Base-by-base conservation (phyloP, 2,329 filamentous ascomycete species). In the Dichotomopilus funicola region DNA sequence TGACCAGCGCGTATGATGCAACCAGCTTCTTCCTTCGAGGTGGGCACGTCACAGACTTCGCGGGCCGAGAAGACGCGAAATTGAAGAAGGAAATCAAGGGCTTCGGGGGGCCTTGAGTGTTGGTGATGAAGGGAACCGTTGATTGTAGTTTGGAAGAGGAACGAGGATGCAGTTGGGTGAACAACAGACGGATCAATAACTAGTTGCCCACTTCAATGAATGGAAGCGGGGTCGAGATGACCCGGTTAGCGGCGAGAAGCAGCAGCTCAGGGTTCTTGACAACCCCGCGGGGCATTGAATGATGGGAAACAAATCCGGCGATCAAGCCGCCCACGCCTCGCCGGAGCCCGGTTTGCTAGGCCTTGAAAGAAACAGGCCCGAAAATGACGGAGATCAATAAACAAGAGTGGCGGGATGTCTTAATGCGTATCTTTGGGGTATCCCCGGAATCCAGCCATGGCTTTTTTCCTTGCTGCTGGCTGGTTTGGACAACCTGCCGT, bases 361-460 rank as follows among this genome's bases (percentile, higher is more conserved):
- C 52, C 5, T 12, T 27, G 31, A 54, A 46, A 43, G 27, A 55
- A 45, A 55, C 43, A 58, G 31, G 37, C 19, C 31, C 7, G 53
- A 13, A 37, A 50, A 50, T 49, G 48, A 38, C 33, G 40, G 45
- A 54, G 35, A 54, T 59, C 53, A 49, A 35, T 33, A 44, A 54
- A 48, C n/a, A 45, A n/a, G 6, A 19, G 12, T 27, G 42, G 42
- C 10, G 27, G 6, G 19, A 36, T 49, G 38, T 41, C 33, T 13
- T 31, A 43, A 41, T 34, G 48, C 6, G 37, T 19, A 12, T 33
- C 45, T 47, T 47, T 13, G n/a, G 19, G 19, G 19, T 27, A 27
- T 27, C 19, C 19, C 19, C 19, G 19, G 19, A 27, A 2, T 27
- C 3, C 19, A 27, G 19, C 19, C 19, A 27, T 27, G 19, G 19